These are phyloP conservation scores for Corniculantispora saksenae DNA, from an alignment of 2,329 filamentous ascomycete species.

Conservation along the genomic window DNA sequence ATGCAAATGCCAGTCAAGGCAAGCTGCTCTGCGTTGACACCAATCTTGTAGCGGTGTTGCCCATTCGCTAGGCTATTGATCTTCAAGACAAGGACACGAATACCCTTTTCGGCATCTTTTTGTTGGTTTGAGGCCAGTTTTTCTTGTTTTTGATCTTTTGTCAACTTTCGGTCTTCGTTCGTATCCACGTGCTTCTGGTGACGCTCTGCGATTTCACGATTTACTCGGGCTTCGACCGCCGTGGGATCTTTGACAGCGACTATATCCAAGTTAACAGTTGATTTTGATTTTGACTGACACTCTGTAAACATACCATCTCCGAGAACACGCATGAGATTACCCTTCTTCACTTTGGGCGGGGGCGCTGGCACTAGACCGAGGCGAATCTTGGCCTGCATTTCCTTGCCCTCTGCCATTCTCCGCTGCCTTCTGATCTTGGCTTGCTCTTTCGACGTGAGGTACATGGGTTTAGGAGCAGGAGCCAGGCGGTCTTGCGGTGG, in stretches of 20 bases:
- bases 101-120: slow-evolving; percentile 82
- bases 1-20: slow-evolving; percentile 87
- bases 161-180: slow-evolving; percentile 85
- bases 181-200: slow-evolving; percentile 72
- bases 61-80: slow-evolving; percentile 88
- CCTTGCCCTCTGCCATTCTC: slow-evolving; percentile 89
- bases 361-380: slow-evolving; percentile 87
- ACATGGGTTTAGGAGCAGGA: slow-evolving; percentile 83
- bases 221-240: slow-evolving; percentile 91
- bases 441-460: slow-evolving; percentile 86
- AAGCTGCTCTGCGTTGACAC: slow-evolving; percentile 87
- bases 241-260: slow-evolving; percentile 89
- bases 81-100: slow-evolving; percentile 85
- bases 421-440: slow-evolving; percentile 87
- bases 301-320: slow-evolving; percentile 65
- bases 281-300: neutral
- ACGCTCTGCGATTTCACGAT: slow-evolving; percentile 87
- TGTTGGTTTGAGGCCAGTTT: slow-evolving; percentile 83
- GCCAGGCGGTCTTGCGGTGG: slow-evolving; percentile 86
- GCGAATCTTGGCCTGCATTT: slow-evolving; percentile 93
- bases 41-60: slow-evolving; percentile 90
- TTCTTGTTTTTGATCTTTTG: slow-evolving; percentile 81
- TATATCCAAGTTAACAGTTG: slow-evolving; percentile 27
- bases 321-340: slow-evolving; percentile 94
- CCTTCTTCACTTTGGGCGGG: slow-evolving; percentile 94